phyloP scores from a whole-genome alignment of 495 filamentous ascomycete species.

The Usnea hakonensis region DNA sequence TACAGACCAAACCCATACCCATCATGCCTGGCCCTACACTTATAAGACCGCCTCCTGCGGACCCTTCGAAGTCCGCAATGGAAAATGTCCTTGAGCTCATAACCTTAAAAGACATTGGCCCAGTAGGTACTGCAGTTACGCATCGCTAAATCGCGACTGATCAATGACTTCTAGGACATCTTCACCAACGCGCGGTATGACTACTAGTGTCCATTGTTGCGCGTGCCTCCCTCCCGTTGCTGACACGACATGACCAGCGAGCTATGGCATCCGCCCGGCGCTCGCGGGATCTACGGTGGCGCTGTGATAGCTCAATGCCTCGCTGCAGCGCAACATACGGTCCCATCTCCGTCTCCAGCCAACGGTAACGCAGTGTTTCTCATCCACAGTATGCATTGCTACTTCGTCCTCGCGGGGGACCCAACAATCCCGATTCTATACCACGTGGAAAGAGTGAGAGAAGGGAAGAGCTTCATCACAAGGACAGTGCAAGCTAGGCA shows the following conservation, averaged over 20 bases:
- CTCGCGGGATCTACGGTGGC: slow-evolving; percentile 89
- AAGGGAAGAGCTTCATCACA: slow-evolving; percentile 87
- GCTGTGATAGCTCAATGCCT: slow-evolving; percentile 89
- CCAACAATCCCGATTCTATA: slow-evolving; percentile 79
- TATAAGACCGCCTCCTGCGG: slow-evolving; percentile 62
- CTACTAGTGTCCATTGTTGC: neutral
- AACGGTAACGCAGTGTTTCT: slow-evolving; percentile 46
- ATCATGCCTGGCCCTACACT: slow-evolving; percentile 49
- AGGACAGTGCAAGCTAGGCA: slow-evolving; percentile 91
- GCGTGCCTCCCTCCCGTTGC: neutral
- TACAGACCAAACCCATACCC: neutral
- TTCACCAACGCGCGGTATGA: slow-evolving; percentile 75
- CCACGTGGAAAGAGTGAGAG: slow-evolving; percentile 84
- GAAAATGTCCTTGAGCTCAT: slow-evolving; percentile 86
- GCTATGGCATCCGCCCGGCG: slow-evolving; percentile 79
- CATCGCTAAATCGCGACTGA: neutral
- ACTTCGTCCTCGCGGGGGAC: slow-evolving; percentile 90
- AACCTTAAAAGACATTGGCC: slow-evolving; percentile 68
- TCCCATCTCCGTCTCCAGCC: slow-evolving; percentile 47
- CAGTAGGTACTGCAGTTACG: slow-evolving; percentile 42
- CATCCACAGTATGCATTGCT: slow-evolving; percentile 96
- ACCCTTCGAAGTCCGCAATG: slow-evolving; percentile 67
- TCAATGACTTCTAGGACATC: slow-evolving; percentile 50
- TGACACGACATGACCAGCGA: slow-evolving; percentile 30
- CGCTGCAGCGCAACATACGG: slow-evolving; percentile 77